These are phyloP conservation scores for Pythium myriotylum DNA, from an alignment of 352 stramenopile species.

Conservation along the genomic window DNA sequence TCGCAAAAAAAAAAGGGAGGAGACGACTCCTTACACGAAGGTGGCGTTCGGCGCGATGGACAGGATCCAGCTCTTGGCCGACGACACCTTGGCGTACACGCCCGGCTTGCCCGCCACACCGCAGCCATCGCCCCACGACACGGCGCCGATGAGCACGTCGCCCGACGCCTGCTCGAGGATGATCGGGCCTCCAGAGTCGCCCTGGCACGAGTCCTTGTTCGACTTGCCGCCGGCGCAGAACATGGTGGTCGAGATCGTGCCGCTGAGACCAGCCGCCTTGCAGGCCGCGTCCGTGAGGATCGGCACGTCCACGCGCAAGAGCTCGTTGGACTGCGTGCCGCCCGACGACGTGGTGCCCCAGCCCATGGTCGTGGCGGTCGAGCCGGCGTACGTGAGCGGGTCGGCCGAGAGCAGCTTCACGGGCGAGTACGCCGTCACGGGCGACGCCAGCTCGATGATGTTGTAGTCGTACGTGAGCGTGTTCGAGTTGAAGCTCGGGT, in stretches of 20 bases:
- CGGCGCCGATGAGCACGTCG: conserved; percentile 8
- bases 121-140: conserved; percentile 22
- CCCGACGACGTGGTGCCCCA: conserved; percentile 17
- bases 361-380: conserved; percentile 22
- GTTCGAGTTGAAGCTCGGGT: conserved; percentile 18
- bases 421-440: background rate
- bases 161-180: too few relatives aligned
- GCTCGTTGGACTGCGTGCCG: conserved; percentile 25
- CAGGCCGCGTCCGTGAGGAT: background rate
- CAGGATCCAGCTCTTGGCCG: conserved; percentile 8
- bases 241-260: too few relatives aligned
- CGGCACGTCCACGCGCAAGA: conserved; percentile 41
- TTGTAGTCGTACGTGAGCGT: conserved; percentile 23
- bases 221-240: too few relatives aligned
- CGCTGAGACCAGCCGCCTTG: too few relatives aligned
- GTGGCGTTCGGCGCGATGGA: background rate
- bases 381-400: background rate
- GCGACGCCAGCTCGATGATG: conserved; percentile 15
- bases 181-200: too few relatives aligned
- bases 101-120: conserved; percentile 4
- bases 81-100: conserved; percentile 17
- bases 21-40: background rate
- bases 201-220: too few relatives aligned
- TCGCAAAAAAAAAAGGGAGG: too few relatives aligned
- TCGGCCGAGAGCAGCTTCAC: conserved; percentile 4